Conservation (phyloP, 108 stramenopile species). For the Stephanodiscus triporus region DNA sequence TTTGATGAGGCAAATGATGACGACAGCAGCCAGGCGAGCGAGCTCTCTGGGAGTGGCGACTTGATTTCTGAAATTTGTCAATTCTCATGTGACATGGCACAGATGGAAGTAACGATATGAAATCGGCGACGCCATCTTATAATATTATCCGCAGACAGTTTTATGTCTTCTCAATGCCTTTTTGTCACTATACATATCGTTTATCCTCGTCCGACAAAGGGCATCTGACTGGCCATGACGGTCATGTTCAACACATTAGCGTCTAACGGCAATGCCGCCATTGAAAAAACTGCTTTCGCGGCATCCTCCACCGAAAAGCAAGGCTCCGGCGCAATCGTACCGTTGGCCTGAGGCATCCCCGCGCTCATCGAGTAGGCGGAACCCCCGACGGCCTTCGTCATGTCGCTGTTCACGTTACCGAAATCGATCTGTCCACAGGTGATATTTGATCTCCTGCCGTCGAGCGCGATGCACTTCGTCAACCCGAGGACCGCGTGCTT, state of each 20-base stretch:
- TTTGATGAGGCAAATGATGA: no score
- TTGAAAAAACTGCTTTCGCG: constrained; percentile 67
- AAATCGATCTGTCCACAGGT: constrained; percentile 75
- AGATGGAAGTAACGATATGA: background rate
- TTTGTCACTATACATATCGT: background rate
- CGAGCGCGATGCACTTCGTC: constrained; percentile 71
- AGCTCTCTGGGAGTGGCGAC: no score
- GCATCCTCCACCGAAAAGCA: constrained; percentile 67
- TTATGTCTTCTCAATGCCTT: background rate
- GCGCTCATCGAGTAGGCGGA: constrained; percentile 32
- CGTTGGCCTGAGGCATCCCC: constrained; percentile 73
- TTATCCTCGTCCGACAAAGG: constrained; percentile 80
- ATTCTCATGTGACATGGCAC: constrained; percentile 66
- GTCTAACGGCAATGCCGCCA: constrained; percentile 69
- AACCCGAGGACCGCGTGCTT: constrained; percentile 78
- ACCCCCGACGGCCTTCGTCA: constrained; percentile 38
- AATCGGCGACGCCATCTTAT: no score
- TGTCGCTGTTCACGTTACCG: constrained; percentile 71
- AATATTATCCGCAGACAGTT: background rate
- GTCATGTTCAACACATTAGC: constrained; percentile 80
- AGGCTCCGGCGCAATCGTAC: constrained; percentile 58
- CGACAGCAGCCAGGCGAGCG: no score
- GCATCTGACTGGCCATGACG: constrained; percentile 73
- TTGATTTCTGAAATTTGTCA: no score
- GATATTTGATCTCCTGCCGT: constrained; percentile 63